Evolutionary conservation across 2,329 filamentous ascomycete species (phyloP).

Genomic region (Teratosphaeriaceae sp.): DNA sequence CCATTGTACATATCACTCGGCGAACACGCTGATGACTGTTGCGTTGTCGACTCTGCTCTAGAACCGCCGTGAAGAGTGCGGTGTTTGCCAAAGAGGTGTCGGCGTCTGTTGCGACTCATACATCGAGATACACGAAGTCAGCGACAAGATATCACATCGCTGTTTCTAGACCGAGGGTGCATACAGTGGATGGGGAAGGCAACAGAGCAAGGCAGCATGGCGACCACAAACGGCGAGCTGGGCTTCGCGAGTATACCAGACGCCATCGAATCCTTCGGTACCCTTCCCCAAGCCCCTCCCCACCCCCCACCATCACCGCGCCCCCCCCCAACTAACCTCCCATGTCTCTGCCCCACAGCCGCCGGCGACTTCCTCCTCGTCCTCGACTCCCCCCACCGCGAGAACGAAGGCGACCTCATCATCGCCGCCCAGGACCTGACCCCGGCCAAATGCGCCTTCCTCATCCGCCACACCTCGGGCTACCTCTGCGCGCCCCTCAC

Average conservation of each 20-base stretch:
- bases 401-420: slow-evolving; percentile 98
- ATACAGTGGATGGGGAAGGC: not conserved
- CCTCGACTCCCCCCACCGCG: slow-evolving; percentile 83
- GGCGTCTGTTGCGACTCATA: too few relatives aligned
- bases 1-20: too few relatives aligned
- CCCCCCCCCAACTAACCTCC: too few relatives aligned
- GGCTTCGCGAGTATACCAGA: slow-evolving; percentile 42
- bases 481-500: slow-evolving; percentile 84
- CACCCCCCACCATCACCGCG: not conserved
- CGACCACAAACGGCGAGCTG: slow-evolving; percentile 23
- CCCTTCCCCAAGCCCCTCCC: slow-evolving; percentile 5
- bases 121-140: too few relatives aligned
- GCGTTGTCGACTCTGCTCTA: too few relatives aligned
- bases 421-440: slow-evolving; percentile 83
- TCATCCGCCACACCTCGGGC: slow-evolving; percentile 84
- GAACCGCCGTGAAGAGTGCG: too few relatives aligned
- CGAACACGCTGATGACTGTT: too few relatives aligned
- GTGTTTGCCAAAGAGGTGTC: too few relatives aligned
- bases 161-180: not conserved
- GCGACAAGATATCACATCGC: too few relatives aligned
- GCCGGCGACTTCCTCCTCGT: slow-evolving; percentile 87
- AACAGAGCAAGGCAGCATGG: slow-evolving; percentile 12
- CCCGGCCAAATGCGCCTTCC: slow-evolving; percentile 87
- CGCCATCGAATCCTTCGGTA: slow-evolving; percentile 40
- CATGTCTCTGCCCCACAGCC: too few relatives aligned